These are phyloP conservation scores for Cladophialophora carrionii DNA, from an alignment of 2,329 filamentous ascomycete genomes.

Conservation along the genomic window DNA sequence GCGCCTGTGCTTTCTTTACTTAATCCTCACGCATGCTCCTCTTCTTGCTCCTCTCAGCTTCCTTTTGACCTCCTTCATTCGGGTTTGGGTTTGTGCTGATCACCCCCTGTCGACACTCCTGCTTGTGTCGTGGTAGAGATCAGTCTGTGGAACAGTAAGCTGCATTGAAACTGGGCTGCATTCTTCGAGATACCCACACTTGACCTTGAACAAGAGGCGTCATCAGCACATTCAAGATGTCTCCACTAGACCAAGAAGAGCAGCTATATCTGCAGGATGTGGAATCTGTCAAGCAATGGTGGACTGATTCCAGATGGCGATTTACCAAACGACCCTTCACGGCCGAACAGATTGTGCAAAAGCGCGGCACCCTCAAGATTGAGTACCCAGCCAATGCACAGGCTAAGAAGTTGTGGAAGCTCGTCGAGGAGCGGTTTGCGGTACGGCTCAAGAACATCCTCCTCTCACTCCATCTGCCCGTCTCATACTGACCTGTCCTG, in stretches of 20 bases:
- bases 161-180: conserved; percentile 5
- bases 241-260: conserved; percentile 66
- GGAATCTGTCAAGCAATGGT: conserved; percentile 88
- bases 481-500: conserved; percentile 7
- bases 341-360: conserved; percentile 94
- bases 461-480: background rate
- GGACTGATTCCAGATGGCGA: conserved; percentile 88
- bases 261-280: conserved; percentile 80
- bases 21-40: conserved; percentile 26
- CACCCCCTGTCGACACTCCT: background rate
- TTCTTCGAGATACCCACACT: background rate
- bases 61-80: background rate
- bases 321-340: conserved; percentile 91
- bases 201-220: conserved; percentile 20
- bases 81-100: conserved; percentile 6
- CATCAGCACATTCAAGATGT: conserved; percentile 42
- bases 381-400: conserved; percentile 87
- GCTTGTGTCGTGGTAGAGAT: background rate
- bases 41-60: conserved; percentile 14
- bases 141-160: background rate
- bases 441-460: conserved; percentile 53
- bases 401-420: conserved; percentile 92
- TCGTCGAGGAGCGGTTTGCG: conserved; percentile 83
- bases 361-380: conserved; percentile 87
- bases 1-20: conserved; percentile 19